Base-by-base conservation (phyloP, 176 grass and related monocot genomes). In the Phoenix dactylifera region DNA sequence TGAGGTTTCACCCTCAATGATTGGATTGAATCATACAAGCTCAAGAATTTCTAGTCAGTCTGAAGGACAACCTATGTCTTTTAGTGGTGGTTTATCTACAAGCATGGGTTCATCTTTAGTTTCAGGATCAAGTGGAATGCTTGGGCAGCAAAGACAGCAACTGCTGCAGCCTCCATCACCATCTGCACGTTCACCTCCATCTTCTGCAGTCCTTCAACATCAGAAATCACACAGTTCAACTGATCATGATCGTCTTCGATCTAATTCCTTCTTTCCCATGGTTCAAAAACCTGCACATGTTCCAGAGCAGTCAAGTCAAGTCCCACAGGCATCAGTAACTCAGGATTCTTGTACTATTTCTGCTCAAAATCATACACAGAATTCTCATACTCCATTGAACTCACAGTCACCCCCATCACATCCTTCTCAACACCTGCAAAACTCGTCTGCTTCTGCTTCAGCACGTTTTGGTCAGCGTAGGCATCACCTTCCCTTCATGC, bases 71-170 rank as follows among this genome's bases (percentile, higher is more conserved):
- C 15, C 76, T 9, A 51, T 57, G 39, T 44, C 73, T 79, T 74
- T 54, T 59, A 26, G 54, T 57, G 71, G 50, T 18, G 49, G 64
- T 23, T 71, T 84, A 10, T 59, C 74, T 67, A 54, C 68, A 22
- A 58, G 72, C 73, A 79, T 69, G 24, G 64, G 44, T 56, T 80
- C 86, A 55, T 67, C 80, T 55, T 67, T 84, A 70, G 18, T 68
- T 18, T 55, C 64, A 71, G 64, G 60, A 69, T 70, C 77, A 77
- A 48, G 58, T 32, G 82, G 82, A 15, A 49, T 72, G 57, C 71
- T 77, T 62, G 75, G 69, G 17, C 81, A 77, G 60, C 81, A 88
- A 67, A 86, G 87, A 54, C 62, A 82, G 49, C 83, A 53, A 76
- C 80, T 80, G 56, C 85, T 83, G 65, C 78, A 82, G 70, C 26